Conservation (phyloP, 75 land plant genomes). For the Selaginella tamariscina region DNA sequence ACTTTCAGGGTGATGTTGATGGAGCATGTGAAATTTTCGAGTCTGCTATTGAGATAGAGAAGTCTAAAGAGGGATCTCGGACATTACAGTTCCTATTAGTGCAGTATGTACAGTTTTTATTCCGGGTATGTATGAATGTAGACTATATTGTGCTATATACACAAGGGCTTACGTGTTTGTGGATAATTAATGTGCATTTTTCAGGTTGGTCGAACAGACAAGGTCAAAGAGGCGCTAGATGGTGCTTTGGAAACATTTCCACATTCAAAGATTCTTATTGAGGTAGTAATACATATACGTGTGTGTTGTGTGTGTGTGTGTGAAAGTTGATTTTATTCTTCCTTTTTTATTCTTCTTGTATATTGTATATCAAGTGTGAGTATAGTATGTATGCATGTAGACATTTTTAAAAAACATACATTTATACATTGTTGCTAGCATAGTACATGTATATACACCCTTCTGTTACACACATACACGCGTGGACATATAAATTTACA, state of each 20-base stretch:
- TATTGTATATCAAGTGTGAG: too few relatives aligned
- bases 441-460: too few relatives aligned
- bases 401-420: too few relatives aligned
- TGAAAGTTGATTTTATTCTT: neutral
- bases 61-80: constrained; percentile 63
- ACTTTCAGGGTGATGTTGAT: constrained; percentile 66
- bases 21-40: constrained; percentile 59
- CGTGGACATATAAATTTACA: too few relatives aligned
- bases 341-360: too few relatives aligned
- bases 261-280: constrained; percentile 59
- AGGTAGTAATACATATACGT: constrained; percentile 34
- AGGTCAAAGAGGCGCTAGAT: constrained; percentile 52
- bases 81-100: constrained; percentile 51
- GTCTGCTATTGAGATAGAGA: constrained; percentile 65
- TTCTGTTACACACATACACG: too few relatives aligned
- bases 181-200: too few relatives aligned
- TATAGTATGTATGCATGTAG: too few relatives aligned
- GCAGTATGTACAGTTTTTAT: constrained; percentile 71
- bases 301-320: neutral
- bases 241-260: constrained; percentile 49
- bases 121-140: constrained; percentile 41
- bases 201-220: constrained; percentile 24
- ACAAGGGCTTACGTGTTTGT: neutral
- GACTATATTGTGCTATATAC: neutral
- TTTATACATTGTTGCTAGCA: too few relatives aligned